These are phyloP conservation scores for Neoboletus magnificus DNA, from an alignment of 768 basidiomycete species.

Conservation along the genomic window DNA sequence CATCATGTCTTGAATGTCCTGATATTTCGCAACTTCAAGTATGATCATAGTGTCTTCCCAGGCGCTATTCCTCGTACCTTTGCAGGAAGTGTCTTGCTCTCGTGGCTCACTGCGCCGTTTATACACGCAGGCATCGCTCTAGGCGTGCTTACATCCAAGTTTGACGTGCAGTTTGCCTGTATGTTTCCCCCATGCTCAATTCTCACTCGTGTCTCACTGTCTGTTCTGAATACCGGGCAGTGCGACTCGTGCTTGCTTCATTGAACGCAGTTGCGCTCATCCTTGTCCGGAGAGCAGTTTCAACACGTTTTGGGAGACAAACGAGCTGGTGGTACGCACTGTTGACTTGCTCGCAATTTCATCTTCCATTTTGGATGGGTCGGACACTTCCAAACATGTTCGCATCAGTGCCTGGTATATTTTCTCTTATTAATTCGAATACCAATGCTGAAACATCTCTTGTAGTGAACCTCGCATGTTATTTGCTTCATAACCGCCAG, in stretches of 20 bases:
- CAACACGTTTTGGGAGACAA: slow-evolving; percentile 57
- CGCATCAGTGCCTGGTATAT: slow-evolving; percentile 71
- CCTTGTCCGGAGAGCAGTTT: slow-evolving; percentile 60
- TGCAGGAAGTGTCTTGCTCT: slow-evolving; percentile 69
- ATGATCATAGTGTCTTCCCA: slow-evolving; percentile 86
- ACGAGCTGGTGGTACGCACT: slow-evolving; percentile 60
- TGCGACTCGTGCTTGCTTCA: slow-evolving; percentile 67
- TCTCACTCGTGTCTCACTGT: background rate
- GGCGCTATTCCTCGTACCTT: slow-evolving; percentile 91
- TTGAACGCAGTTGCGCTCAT: slow-evolving; percentile 61
- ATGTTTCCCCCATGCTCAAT: slow-evolving; percentile 21
- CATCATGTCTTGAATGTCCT: background rate
- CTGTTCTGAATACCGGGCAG: slow-evolving; percentile 37
- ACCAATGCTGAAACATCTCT: background rate
- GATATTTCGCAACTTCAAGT: slow-evolving; percentile 43
- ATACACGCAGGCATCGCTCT: slow-evolving; percentile 40
- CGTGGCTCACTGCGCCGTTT: slow-evolving; percentile 51
- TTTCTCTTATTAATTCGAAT: background rate
- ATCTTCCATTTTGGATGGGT: slow-evolving; percentile 90
- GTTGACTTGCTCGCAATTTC: slow-evolving; percentile 82
- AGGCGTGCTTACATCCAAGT: slow-evolving; percentile 50
- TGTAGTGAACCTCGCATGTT: slow-evolving; percentile 54
- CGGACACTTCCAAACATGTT: slow-evolving; percentile 95
- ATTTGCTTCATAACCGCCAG: slow-evolving; percentile 40
- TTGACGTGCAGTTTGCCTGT: slow-evolving; percentile 72